Conservation (phyloP, 2,329 filamentous ascomycete species). For the Penicillium nordicum region DNA sequence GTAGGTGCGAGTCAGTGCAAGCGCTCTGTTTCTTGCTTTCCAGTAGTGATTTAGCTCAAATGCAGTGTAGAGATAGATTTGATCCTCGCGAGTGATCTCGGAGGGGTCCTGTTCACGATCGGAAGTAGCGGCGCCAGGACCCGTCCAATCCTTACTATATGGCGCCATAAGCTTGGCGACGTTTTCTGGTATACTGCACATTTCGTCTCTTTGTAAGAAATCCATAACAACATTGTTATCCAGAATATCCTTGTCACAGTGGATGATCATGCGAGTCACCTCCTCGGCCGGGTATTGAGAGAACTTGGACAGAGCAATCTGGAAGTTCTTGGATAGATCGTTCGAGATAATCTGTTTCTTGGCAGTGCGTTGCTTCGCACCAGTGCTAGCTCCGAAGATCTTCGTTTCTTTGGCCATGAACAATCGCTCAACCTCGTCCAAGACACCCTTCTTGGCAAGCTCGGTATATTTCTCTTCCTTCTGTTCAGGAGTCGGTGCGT, state of each 20-base stretch:
- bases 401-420: constrained; percentile 98
- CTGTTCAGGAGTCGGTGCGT: constrained; percentile 78
- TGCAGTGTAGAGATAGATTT: constrained; percentile 88
- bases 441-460: constrained; percentile 86
- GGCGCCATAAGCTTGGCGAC: constrained; percentile 86
- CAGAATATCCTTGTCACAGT: constrained; percentile 84
- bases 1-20: constrained; percentile 77
- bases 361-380: constrained; percentile 73
- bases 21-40: constrained; percentile 93
- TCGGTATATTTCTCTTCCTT: constrained; percentile 96
- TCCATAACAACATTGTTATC: constrained; percentile 94
- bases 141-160: constrained; percentile 95
- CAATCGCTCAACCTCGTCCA: constrained; percentile 95
- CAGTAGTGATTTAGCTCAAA: constrained; percentile 97
- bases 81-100: constrained; percentile 90
- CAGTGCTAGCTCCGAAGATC: constrained; percentile 64
- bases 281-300: constrained; percentile 80
- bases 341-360: constrained; percentile 96
- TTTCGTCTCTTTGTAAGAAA: constrained; percentile 86
- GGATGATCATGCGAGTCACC: constrained; percentile 87
- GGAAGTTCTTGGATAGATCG: constrained; percentile 83
- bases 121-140: constrained; percentile 73
- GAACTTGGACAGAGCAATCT: constrained; percentile 92
- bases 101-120: constrained; percentile 78
- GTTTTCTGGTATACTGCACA: constrained; percentile 90